Base-by-base conservation (phyloP, 192 early-diverging fungal genomes). In the Podila clonocystis region DNA sequence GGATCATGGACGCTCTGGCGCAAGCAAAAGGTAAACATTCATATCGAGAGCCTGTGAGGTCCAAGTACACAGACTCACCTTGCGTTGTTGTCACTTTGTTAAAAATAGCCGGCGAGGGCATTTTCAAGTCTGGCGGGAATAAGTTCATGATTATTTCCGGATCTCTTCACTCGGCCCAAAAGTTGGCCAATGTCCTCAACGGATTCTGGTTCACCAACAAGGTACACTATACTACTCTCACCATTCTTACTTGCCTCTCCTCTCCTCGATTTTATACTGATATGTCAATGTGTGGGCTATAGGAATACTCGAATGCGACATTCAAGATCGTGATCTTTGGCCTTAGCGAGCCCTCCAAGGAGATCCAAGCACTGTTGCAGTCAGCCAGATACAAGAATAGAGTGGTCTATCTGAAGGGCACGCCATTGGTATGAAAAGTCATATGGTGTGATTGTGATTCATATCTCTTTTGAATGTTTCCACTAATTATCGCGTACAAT, bases 121-220 rank as follows among this genome's bases (percentile, higher is more conserved):
- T 80, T 19, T 80, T 80, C 67, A 80, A 80, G 34, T 50, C 77
- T 58, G 77, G 77, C 11, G 77, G 77, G 28, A 57, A 60, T 62
- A 80, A 80, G 55, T 87, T 87, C 72, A 87, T 87, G 68, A 74
- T 87, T 30, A 82, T 87, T 24, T 85, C 85, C 3, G 86, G 86
- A 12, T 75, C 86, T 2, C 72, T 85, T 50, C 75, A 77, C 24
- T 77, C 82, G 2, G 86, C 85, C 0, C 86, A 84, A 60, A 80
- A 80, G 55, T 61, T 80, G 15, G 70, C 77, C 38, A 80, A 80
- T 36, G 77, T 80, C 29, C 65, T 80, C 30, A 80, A 80, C 58
- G 77, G 77, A 34, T 80, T 80, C 62, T 80, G 77, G 77, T 80
- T 80, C 62, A 80, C 77, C 8, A 80, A 80, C 60, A 80, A 80